Evolutionary conservation across 306 rosid genomes (phyloP).

Genomic region (Quercus variabilis): DNA sequence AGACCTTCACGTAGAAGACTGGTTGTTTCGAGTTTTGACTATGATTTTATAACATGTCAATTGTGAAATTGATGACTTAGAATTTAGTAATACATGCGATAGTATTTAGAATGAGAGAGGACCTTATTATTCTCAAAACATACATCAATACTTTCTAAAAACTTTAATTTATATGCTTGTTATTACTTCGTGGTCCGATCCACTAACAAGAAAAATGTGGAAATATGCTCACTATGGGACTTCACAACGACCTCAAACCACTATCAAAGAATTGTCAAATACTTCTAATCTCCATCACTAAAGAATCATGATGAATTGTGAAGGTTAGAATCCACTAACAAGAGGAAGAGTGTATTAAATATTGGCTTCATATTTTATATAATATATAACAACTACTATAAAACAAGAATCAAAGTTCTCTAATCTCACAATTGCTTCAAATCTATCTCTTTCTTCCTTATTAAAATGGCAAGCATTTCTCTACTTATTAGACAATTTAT

Average conservation of each 20-base stretch:
- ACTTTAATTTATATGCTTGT: no score
- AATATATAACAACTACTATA: conserved; percentile 2
- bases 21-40: no score
- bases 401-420: conserved; percentile 15
- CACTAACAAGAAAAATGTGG: not conserved
- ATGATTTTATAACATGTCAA: no score
- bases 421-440: conserved; percentile 14
- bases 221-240: not conserved
- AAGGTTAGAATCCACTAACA: conserved; percentile 10
- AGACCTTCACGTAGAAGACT: no score
- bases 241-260: not conserved
- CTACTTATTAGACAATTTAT: not conserved
- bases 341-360: not conserved
- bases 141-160: not conserved
- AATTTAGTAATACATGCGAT: no score
- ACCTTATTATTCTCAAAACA: not conserved
- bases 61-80: no score
- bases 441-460: not conserved
- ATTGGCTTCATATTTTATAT: not conserved
- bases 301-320: not conserved
- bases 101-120: no score
- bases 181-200: not conserved
- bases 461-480: conserved; percentile 20
- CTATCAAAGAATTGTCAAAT: not conserved
- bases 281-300: not conserved